These are phyloP conservation scores for Endocalyx cinctus DNA, from an alignment of 2,329 filamentous ascomycete genomes.

Conservation along the genomic window DNA sequence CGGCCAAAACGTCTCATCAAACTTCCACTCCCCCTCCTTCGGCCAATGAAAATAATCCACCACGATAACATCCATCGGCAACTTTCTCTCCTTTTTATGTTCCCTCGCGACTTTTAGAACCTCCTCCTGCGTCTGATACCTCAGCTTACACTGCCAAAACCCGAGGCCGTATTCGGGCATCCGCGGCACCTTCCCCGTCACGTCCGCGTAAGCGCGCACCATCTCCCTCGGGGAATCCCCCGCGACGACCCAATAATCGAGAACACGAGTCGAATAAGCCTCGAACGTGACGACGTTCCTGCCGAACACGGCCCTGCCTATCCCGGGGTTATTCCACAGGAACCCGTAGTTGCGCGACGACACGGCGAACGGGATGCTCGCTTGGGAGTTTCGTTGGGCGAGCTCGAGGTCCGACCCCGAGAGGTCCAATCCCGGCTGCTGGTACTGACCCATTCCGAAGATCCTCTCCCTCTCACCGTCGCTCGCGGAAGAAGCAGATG, in stretches of 20 bases:
- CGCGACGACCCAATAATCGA: constrained; percentile 63
- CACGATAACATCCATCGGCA: constrained; percentile 63
- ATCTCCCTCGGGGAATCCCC: constrained; percentile 53
- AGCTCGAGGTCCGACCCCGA: constrained; percentile 61
- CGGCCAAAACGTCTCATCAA: constrained; percentile 61
- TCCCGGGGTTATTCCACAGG: constrained; percentile 61
- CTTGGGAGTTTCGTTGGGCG: constrained; percentile 63
- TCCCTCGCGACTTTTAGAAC: constrained; percentile 56
- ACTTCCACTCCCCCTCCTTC: constrained; percentile 63
- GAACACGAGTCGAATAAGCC: constrained; percentile 48
- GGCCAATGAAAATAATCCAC: constrained; percentile 67
- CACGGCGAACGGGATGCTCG: constrained; percentile 58
- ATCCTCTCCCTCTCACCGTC: constrained; percentile 51
- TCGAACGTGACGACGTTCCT: constrained; percentile 60
- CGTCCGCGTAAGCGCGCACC: constrained; percentile 49
- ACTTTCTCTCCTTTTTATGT: constrained; percentile 44
- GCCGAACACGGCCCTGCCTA: constrained; percentile 57
- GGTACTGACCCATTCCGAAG: constrained; percentile 68
- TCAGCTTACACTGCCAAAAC: constrained; percentile 65
- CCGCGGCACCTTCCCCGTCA: constrained; percentile 57
- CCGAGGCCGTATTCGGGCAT: constrained; percentile 67
- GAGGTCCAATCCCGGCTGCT: constrained; percentile 58
- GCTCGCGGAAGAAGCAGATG: constrained; percentile 12
- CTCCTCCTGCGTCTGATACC: constrained; percentile 63
- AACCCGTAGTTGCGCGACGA: constrained; percentile 59